Conservation (phyloP, 1,139 yeast genomes). For the Yamadazyma diddensiae region DNA sequence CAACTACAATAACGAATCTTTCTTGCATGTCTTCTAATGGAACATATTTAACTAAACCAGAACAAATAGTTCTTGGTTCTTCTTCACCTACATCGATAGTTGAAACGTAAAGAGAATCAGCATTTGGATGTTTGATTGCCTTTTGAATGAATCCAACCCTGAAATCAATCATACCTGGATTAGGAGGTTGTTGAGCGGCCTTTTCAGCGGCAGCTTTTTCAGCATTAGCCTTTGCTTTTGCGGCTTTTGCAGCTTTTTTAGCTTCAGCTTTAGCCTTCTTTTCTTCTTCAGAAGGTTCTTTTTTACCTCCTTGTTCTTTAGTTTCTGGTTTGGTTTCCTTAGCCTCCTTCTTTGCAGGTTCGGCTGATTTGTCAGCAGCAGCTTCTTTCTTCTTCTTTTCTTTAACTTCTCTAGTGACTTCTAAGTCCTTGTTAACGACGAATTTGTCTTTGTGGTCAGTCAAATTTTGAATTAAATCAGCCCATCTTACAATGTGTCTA, state of each 20-base stretch:
- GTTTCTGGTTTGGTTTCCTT: slow-evolving; percentile 22
- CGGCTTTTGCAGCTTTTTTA: slow-evolving; percentile 75
- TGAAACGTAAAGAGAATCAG: slow-evolving; percentile 92
- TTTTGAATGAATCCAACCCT: slow-evolving; percentile 96
- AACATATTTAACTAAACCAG: slow-evolving; percentile 65
- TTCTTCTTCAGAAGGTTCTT: slow-evolving; percentile 52
- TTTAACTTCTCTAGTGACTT: slow-evolving; percentile 57
- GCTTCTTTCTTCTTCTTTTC: slow-evolving; percentile 49
- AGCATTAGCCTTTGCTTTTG: slow-evolving; percentile 66
- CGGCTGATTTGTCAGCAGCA: slow-evolving; percentile 17
- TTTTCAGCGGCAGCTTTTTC: slow-evolving; percentile 55
- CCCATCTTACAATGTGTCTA: slow-evolving; percentile 92
- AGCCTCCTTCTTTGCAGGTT: slow-evolving; percentile 21
- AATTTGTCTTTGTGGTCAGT: slow-evolving; percentile 51
- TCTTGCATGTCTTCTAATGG: slow-evolving; percentile 47
- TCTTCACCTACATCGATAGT: slow-evolving; percentile 96
- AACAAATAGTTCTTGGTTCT: slow-evolving; percentile 97
- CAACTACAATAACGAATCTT: slow-evolving; percentile 50
- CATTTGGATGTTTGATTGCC: slow-evolving; percentile 96
- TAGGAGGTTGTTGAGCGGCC: slow-evolving; percentile 59
- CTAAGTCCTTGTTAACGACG: slow-evolving; percentile 54
- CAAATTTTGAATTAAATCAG: slow-evolving; percentile 75
- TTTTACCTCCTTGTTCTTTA: slow-evolving; percentile 22
- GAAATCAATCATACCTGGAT: slow-evolving; percentile 84
- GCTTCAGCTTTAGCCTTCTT: slow-evolving; percentile 55